Conservation (phyloP, 306 rosid species). For the Cucurbita pepo region DNA sequence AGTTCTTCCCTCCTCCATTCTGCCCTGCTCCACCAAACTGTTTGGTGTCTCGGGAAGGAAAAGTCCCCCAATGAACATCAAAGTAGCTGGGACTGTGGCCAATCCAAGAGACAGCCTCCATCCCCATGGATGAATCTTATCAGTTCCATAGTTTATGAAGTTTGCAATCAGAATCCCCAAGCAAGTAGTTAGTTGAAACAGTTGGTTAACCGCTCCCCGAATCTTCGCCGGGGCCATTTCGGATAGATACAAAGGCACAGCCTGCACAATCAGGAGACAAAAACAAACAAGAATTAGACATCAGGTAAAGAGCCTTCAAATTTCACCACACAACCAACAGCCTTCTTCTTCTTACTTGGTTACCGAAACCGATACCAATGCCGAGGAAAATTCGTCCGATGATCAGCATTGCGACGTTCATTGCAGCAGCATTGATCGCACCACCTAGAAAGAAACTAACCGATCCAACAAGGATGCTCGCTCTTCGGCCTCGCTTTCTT, state of each 20-base stretch:
- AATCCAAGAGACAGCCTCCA: slow-evolving; percentile 87
- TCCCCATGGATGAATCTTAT: slow-evolving; percentile 62
- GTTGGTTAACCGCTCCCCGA: slow-evolving; percentile 84
- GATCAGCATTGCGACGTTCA: slow-evolving; percentile 63
- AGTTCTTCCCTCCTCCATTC: slow-evolving; percentile 44
- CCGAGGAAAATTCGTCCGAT: slow-evolving; percentile 72
- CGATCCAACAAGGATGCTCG: slow-evolving; percentile 79
- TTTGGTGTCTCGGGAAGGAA: slow-evolving; percentile 83
- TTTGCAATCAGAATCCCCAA: slow-evolving; percentile 54
- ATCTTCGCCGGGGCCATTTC: slow-evolving; percentile 83
- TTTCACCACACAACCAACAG: not conserved
- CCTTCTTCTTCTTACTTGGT: slow-evolving; percentile 54
- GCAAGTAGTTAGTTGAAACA: slow-evolving; percentile 81
- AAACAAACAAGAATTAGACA: not conserved
- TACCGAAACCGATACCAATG: slow-evolving; percentile 81
- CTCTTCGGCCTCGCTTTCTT: slow-evolving; percentile 60
- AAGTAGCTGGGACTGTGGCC: slow-evolving; percentile 55
- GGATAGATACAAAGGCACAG: slow-evolving; percentile 77
- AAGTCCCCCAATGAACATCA: slow-evolving; percentile 77
- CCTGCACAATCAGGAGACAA: slow-evolving; percentile 24
- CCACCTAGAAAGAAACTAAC: slow-evolving; percentile 73
- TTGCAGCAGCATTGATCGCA: slow-evolving; percentile 56
- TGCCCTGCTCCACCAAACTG: slow-evolving; percentile 78
- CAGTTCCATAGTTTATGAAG: slow-evolving; percentile 47
- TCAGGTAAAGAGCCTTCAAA: not conserved